Base-by-base conservation (phyloP, 73 alveolate species). In the Durusdinium trenchii region DNA sequence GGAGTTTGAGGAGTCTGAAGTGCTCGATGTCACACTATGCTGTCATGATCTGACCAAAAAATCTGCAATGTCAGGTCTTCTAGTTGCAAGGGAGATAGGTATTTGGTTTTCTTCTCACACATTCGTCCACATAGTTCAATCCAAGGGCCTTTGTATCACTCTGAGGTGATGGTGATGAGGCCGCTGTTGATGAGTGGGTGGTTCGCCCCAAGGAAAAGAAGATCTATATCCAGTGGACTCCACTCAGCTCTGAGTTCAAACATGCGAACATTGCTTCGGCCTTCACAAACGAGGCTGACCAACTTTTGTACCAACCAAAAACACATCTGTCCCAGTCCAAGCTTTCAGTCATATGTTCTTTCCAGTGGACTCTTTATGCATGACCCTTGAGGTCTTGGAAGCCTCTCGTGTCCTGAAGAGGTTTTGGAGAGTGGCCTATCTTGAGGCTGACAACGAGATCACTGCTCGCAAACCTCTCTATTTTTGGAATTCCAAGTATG, bases 201-300 rank as follows among this genome's bases (percentile, higher is more conserved):
- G 61, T 78, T 42, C 40, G 43, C 16, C 87, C 87, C 61, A 78
- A 78, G 60, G 87, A 78, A 23, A 78, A 78, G 60, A 78, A 78
- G 61, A 36, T 78, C 61, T 78, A 78, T 60, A 7, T 78, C 42
- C 87, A 78, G 61, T 78, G 87, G 87, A 45, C 87, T 3, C 54
- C 87, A 23, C 43, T 78, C 62, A 18, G 42, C n/a, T 12, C 57
- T 12, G 42, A 43, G 61, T 78, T 43, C 87, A 78, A 78, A 38
- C 10, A 14, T 20, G 57, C 60, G 23, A 78, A 40, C n/a, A 32
- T 78, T 3, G 87, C 87, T 0, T 12, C 42, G 5, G 87, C 87
- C 5, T 78, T 78, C 61, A 7, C 61, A 26, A 43, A 78, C 38
- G 60, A 40, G 5, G 87, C 43, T 7, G 48, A 28, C 28, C 83